Base-by-base conservation (phyloP, 2,329 filamentous ascomycete species). In the Cytospora mali region DNA sequence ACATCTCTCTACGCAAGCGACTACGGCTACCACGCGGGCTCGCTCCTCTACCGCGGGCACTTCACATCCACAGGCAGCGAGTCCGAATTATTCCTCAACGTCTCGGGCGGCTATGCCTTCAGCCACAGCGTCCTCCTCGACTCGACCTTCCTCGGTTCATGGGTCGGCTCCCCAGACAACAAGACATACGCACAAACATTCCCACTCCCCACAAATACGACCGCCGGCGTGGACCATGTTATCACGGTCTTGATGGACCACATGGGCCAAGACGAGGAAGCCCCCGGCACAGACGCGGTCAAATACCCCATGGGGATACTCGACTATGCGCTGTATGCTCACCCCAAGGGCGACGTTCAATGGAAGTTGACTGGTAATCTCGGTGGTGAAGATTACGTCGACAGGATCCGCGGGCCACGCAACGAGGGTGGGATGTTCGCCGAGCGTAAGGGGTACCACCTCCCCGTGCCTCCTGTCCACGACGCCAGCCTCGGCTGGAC, bases 241-340 rank as follows among this genome's bases (percentile, higher is more conserved):
- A 73, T 91, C 70, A 90, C 88, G 0, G 76, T 91, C 4, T 75
- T 91, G 0, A 76, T 91, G 27, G 89, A 91, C 73, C 86, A 88
- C 74, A 89, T 88, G 76, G 88, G 88, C 0, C 77, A 89, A 1
- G 83, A 90, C 62, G 83, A 88, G 68, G 84, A 87, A 76, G 75
- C 75, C 13, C 80, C 85, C 4, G 84, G 84, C 1, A 68, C 74
- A 13, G 83, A 86, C 29, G 71, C 74, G 2, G 85, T 88, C 79
- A 86, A 86, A 78, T 76, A 79, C 60, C 82, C 79, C 3, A 82
- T 80, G 57, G 86, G 81, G 31, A 82, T 89, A 64, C 72, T 88
- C 33, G 75, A 84, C 73, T 88, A 84, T 73, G 71, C 68, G 6
- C 77, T 89, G 42, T 65, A 74, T 2, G 80, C 80, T 3, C 77